Evolutionary conservation across 495 filamentous ascomycete genomes (phyloP), one percentile per base, ranked within the genome.

Genomic region (Penicillium egyptiacum): DNA sequence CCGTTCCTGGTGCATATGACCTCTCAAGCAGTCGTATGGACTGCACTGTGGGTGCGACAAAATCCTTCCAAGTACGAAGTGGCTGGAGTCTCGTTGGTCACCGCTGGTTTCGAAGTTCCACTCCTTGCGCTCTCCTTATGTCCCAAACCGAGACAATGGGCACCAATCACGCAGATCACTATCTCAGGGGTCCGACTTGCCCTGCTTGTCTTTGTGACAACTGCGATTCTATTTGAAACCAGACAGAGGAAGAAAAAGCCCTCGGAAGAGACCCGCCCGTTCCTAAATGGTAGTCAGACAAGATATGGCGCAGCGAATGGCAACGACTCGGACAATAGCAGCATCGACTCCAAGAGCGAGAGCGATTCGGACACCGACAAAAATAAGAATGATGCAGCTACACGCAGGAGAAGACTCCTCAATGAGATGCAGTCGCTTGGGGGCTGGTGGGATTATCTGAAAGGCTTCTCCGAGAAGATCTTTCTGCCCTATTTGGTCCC

Each of bases 401-500:
- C 31, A 10, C 53, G 53, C 19, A 44, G 25, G 6, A 55, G 40
- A 47, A 46, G 42, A 31, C 52, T 54, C 14, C 53, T 43, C 53
- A 39, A 55, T 30, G 53, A 40, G 23, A 33, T 55, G 33, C 53
- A 55, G 31, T 39, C 53, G 9, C 22, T 46, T 9, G 31, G 43
- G 1, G 53, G 42, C 8, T 55, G 53, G 53, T 55, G 20, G 42
- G 33, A 55, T 11, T 55, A 55, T 37, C 14, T 55, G 30, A 55
- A 47, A 25, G 23, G 44, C 23, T 70, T 69, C 40, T 45, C 48
- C 7, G 26, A 28, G 26, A 28, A 28, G 75, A 74, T 87, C 35
- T 85, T 90, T 68, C 75, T 88, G 43, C 85, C 84, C 8, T 84
- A 85, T 64, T 69, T 89, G 31, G 85, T 84, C 80, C 86, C 87